Evolutionary conservation across 2,329 filamentous ascomycete genomes (phyloP).

Genomic region (Myriosclerotinia scirpicola): DNA sequence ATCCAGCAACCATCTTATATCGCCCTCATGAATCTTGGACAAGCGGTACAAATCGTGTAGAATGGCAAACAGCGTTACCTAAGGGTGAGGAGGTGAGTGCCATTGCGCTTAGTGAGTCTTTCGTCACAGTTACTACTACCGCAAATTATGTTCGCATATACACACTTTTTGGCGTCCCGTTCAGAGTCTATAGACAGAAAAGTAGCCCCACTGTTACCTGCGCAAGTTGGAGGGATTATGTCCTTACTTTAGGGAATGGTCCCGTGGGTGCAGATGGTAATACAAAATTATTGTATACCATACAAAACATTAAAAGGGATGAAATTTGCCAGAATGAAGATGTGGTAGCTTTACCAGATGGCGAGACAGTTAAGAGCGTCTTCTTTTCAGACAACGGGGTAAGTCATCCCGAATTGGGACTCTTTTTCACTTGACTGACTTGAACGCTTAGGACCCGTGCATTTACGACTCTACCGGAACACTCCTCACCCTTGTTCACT

Average conservation of each 20-base stretch:
- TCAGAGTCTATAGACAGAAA: constrained; percentile 88
- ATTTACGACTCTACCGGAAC: constrained; percentile 94
- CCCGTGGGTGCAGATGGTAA: constrained; percentile 76
- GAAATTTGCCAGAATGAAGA: constrained; percentile 96
- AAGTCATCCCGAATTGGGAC: constrained; percentile 43
- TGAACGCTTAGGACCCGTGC: constrained; percentile 70
- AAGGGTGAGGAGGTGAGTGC: constrained; percentile 82
- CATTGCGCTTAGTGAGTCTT: constrained; percentile 88
- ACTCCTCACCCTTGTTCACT: constrained; percentile 83
- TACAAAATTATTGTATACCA: constrained; percentile 80
- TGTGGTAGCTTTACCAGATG: constrained; percentile 77
- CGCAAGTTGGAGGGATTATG: constrained; percentile 91
- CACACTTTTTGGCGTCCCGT: constrained; percentile 87
- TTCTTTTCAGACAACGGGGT: constrained; percentile 94
- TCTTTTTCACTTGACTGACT: constrained; percentile 18
- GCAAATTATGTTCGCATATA: constrained; percentile 89
- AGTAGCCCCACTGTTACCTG: constrained; percentile 88
- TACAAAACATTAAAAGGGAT: constrained; percentile 91
- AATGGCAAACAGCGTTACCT: constrained; percentile 89
- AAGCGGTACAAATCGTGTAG: constrained; percentile 75
- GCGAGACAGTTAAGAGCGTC: constrained; percentile 71
- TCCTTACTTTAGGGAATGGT: constrained; percentile 94
- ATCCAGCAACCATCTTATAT: constrained; percentile 85
- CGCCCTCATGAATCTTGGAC: constrained; percentile 92
- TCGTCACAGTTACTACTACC: constrained; percentile 84